Base-by-base conservation (phyloP, 495 filamentous ascomycete species). In the Penicillium fimorum region DNA sequence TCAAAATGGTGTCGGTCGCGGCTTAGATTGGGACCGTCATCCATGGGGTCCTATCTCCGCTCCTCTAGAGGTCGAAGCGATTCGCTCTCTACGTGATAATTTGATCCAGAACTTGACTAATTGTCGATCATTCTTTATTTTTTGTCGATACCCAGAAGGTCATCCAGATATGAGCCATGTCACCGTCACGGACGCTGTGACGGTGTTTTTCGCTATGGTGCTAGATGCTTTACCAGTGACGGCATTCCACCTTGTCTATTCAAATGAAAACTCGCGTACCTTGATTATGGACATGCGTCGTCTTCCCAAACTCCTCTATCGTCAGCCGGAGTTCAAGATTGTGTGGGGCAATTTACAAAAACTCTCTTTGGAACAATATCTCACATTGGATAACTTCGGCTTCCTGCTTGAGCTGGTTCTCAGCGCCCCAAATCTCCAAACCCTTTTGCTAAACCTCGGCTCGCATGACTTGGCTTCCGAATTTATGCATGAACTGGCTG, bases 251-350 rank as follows among this genome's bases (percentile, higher is more conserved):
- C 53, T 70, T 5, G 52, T 70, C 20, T 70, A 68, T 32, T 59
- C 62, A 1, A 65, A 67, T 40, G 59, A 60, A 30, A 45, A 56
- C 18, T 69, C 66, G 9, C 64, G 61, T 12, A 63, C 66, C 4
- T 50, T 69, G n/a, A 56, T 69, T 15, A 70, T 70, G 64, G 67
- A 70, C 49, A 70, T 70, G 67, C 64, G 67, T 3, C 64, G 67
- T 2, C 30, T 70, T 8, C 67, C 67, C 11, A 70, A 70, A n/a
- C 43, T 66, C 5, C 35, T 67, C 8, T 65, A 67, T 46, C 64
- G 61, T n/a, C 64, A 69, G 32, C 66, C 66, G 0, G 24, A 61
- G 59, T 69, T 69, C 10, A 57, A 59, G 18, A 12, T 42, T 20
- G 61, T 57, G 10, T 69, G 66, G 66, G 48, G 52, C 9, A 68